Percentiles rank a stretch among this genome's conserved stretches.
These are phyloP conservation scores for Micromonas commoda DNA, from an alignment of 139 green algal genomes.

Conservation along the genomic window DNA sequence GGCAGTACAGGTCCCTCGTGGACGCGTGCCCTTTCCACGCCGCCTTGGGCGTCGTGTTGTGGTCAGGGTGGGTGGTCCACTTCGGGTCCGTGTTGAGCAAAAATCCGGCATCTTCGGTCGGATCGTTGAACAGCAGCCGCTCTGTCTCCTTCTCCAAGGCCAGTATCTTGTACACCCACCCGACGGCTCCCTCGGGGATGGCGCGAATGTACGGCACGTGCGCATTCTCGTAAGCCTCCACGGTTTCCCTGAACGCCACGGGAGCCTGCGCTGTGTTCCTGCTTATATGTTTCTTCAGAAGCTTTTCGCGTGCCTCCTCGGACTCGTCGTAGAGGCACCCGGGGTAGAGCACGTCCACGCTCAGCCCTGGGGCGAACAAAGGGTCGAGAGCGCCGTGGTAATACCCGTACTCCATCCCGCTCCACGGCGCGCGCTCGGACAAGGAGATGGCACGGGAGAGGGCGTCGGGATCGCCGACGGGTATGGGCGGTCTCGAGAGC, in stretches of 20 bases:
- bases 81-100: conserved; percentile 24
- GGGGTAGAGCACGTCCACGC: conserved; percentile 11
- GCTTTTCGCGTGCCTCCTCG: conserved; percentile 1
- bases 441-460: neutral
- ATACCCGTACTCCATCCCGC: conserved; percentile 20
- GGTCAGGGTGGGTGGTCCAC: conserved; percentile 23
- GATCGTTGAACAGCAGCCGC: conserved; percentile 13
- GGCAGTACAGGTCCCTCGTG: conserved; percentile 12
- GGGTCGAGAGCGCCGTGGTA: neutral
- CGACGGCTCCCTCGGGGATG: neutral
- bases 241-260: neutral
- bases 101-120: neutral
- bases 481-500: neutral
- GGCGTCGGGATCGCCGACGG: neutral
- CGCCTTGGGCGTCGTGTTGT: neutral
- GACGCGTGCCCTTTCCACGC: neutral
- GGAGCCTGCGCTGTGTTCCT: neutral
- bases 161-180: conserved; percentile 28
- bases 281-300: conserved; percentile 14
- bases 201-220: conserved; percentile 26
- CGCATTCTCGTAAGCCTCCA: neutral
- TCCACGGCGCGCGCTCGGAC: conserved; percentile 1
- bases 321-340: neutral
- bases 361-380: neutral
- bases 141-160: neutral